A percentile compares a stretch with the other conserved stretches of the same genome.
Evolutionary conservation across 148 eudicot species (phyloP).

Genomic region (Heliosperma pusillum): DNA sequence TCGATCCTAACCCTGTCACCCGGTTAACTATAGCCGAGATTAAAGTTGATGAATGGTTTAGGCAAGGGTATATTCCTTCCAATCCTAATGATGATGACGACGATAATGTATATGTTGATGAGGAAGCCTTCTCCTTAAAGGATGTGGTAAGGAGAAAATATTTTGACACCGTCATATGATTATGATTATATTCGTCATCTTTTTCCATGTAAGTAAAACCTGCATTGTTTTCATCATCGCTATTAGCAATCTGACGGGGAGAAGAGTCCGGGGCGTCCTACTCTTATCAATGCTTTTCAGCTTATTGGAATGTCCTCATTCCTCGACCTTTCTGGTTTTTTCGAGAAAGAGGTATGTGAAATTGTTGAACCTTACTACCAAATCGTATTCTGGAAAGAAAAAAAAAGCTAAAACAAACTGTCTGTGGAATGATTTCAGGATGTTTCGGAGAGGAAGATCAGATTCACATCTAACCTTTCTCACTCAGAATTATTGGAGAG

Average conservation of each 20-base stretch:
- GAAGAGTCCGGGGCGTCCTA: constrained; percentile 44
- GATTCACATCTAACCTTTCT: constrained; percentile 74
- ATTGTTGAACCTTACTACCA: too few species aligned
- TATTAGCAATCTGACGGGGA: constrained; percentile 51
- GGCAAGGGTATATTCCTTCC: constrained; percentile 55
- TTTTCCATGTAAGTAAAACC: background rate
- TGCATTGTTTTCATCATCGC: constrained; percentile 6
- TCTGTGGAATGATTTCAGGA: constrained; percentile 38
- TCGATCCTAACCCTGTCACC: constrained; percentile 80
- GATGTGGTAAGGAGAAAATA: constrained; percentile 38
- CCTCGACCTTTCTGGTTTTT: constrained; percentile 94
- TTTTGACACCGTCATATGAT: background rate
- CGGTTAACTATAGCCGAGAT: constrained; percentile 69
- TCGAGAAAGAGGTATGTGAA: constrained; percentile 72
- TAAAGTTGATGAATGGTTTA: constrained; percentile 74
- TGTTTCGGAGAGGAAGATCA: constrained; percentile 74
- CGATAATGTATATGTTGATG: constrained; percentile 43
- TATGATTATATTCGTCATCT: background rate
- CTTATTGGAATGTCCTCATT: constrained; percentile 91
- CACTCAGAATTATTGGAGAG: constrained; percentile 69
- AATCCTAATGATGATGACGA: constrained; percentile 48
- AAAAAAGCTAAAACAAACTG: background rate
- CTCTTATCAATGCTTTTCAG: constrained; percentile 84
- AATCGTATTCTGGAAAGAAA: background rate
- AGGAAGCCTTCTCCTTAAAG: constrained; percentile 48